phyloP scores from a whole-genome alignment of 2,329 filamentous ascomycete genomes.

The Xylaria sp. region DNA sequence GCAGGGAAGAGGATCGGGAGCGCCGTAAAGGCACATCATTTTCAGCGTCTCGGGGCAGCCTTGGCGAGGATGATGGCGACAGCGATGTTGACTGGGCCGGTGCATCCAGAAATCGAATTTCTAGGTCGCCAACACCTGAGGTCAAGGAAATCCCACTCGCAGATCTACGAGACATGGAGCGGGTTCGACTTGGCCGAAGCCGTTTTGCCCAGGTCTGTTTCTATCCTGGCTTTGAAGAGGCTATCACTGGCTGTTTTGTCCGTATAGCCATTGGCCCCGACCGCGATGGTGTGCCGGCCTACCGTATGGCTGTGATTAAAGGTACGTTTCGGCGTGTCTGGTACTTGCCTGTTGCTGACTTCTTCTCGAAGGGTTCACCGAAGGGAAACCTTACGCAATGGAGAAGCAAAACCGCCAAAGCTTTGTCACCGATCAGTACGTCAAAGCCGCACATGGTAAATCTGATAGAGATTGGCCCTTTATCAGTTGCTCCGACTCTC shows the following conservation, averaged over 20 bases:
- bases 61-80: slow-evolving; percentile 65
- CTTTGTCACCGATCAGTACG: slow-evolving; percentile 85
- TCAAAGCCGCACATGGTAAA: slow-evolving; percentile 79
- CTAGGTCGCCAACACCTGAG: slow-evolving; percentile 56
- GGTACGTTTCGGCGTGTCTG: slow-evolving; percentile 50
- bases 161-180: slow-evolving; percentile 79
- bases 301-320: slow-evolving; percentile 88
- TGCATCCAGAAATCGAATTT: slow-evolving; percentile 47
- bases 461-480: slow-evolving; percentile 86
- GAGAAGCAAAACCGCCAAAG: slow-evolving; percentile 71
- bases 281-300: slow-evolving; percentile 71
- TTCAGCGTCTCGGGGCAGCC: slow-evolving; percentile 42
- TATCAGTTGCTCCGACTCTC: slow-evolving; percentile 82
- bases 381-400: slow-evolving; percentile 82
- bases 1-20: slow-evolving; percentile 63
- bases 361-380: slow-evolving; percentile 65
- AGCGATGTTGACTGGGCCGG: slow-evolving; percentile 81
- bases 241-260: slow-evolving; percentile 81
- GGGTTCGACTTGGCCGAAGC: slow-evolving; percentile 78
- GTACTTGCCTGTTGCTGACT: slow-evolving; percentile 29
- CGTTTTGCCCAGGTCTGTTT: slow-evolving; percentile 92
- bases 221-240: slow-evolving; percentile 83
- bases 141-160: slow-evolving; percentile 69
- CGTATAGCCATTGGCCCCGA: slow-evolving; percentile 83
- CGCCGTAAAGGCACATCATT: slow-evolving; percentile 56